Base-by-base conservation (phyloP, 495 filamentous ascomycete genomes). In the Daldinia decipiens region DNA sequence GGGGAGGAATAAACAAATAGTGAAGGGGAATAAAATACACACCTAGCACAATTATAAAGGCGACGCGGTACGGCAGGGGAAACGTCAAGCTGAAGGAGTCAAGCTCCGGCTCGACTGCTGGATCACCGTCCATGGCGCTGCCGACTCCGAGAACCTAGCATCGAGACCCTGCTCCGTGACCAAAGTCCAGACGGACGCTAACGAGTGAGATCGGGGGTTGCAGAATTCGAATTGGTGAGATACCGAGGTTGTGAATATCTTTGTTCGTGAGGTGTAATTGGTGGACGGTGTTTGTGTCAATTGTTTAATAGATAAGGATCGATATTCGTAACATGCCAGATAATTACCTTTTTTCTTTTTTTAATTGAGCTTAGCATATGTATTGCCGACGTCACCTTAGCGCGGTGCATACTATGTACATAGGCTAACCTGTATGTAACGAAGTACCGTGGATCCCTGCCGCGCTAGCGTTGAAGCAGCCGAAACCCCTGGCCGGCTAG, bases 61-160 rank as follows among this genome's bases (percentile, higher is more conserved):
- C 91, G 62, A 95, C 87, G 38, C 94, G 88, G 76, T 91, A 93
- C 27, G 94, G 94, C 51, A 97, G 85, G n/a, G 94, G 94, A 55
- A 97, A 88, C 59, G 91, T 82, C 70, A 92, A 81, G 85, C 90
- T 93, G 84, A 97, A 93, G 80, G 87, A 83, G 86, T 97, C 94
- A 76, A 95, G 87, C 83, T 89, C 84, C 70, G 90, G 84, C 84
- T 92, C 90, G 76, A 93, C 90, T 78, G 89, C 89, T 69, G 90
- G 89, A 81, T 93, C 91, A 81, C 89, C 90, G 73, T 91, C 88
- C 89, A 93, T 94, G 83, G 82, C 82, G 84, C 82, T 78, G 61
- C 51, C 59, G 58, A 32, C 45, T 58, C 27, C 11, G 54, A 59
- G 55, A 54, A 34, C 34, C 60, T 57, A 47, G 34, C 70, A 68